These are phyloP conservation scores for Chrysoporthe deuterocubensis DNA, from an alignment of 2,329 filamentous ascomycete genomes.

Conservation along the genomic window DNA sequence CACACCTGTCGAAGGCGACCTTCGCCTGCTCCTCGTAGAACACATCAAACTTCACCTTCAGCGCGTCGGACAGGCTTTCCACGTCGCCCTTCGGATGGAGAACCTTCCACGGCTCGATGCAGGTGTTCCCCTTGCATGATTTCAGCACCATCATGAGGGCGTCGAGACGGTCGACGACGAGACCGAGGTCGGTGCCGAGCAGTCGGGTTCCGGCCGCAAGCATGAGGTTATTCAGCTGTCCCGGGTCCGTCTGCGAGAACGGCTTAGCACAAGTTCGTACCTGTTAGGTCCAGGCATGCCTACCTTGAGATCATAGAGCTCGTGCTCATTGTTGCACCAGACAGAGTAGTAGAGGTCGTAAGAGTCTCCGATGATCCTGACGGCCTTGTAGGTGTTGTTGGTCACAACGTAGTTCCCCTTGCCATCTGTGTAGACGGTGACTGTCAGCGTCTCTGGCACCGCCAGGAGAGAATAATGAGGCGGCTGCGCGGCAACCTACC, in stretches of 20 bases:
- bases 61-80: slow-evolving; percentile 29
- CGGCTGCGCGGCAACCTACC: not conserved
- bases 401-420: slow-evolving; percentile 13
- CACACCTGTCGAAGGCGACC: slow-evolving; percentile 32
- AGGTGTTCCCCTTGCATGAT: slow-evolving; percentile 29
- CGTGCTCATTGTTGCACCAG: slow-evolving; percentile 68
- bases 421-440: slow-evolving; percentile 9
- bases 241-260: slow-evolving; percentile 18
- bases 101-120: slow-evolving; percentile 30
- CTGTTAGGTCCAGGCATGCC: slow-evolving; percentile 17
- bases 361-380: slow-evolving; percentile 52
- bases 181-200: not conserved
- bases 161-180: slow-evolving; percentile 30
- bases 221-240: slow-evolving; percentile 26
- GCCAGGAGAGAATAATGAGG: no score
- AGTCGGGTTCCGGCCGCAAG: slow-evolving; percentile 29
- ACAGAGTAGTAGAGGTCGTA: slow-evolving; percentile 67
- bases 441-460: not conserved
- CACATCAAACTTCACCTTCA: slow-evolving; percentile 30
- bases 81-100: slow-evolving; percentile 27
- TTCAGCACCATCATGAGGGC: slow-evolving; percentile 32
- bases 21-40: slow-evolving; percentile 30
- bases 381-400: slow-evolving; percentile 55
- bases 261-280: not conserved
- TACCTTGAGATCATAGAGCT: slow-evolving; percentile 64